phyloP scores from a whole-genome alignment of 2,329 filamentous ascomycete species.

The Monilinia polystroma region DNA sequence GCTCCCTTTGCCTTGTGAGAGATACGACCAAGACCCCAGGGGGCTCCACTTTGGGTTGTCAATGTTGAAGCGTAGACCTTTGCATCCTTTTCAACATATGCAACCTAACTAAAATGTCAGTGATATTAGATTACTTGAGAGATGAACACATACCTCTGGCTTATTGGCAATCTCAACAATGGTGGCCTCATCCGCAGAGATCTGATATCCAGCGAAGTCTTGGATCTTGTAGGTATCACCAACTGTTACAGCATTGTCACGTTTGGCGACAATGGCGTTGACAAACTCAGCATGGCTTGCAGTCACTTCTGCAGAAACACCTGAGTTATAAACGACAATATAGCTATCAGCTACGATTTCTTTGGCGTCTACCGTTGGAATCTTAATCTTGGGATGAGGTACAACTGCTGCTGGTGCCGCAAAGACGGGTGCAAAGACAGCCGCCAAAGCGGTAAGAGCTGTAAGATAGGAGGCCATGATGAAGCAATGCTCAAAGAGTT shows the following conservation, averaged over 20 bases:
- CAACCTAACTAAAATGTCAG: conserved; percentile 30
- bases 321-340: conserved; percentile 64
- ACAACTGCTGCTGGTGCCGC: conserved; percentile 30
- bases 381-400: conserved; percentile 31
- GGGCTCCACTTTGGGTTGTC: conserved; percentile 33
- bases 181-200: conserved; percentile 33
- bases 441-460: conserved; percentile 36
- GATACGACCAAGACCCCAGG: conserved; percentile 41
- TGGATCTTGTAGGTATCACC: conserved; percentile 35
- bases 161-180: conserved; percentile 36
- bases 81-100: conserved; percentile 37
- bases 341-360: conserved; percentile 57
- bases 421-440: conserved; percentile 34
- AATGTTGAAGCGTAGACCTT: conserved; percentile 39
- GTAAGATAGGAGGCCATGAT: conserved; percentile 36
- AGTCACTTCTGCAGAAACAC: conserved; percentile 50
- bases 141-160: conserved; percentile 32
- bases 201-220: conserved; percentile 36
- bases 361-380: conserved; percentile 48
- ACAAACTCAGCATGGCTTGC: conserved; percentile 51
- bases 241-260: conserved; percentile 48
- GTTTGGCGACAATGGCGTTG: conserved; percentile 52
- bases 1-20: conserved; percentile 35
- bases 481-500: conserved; percentile 4
- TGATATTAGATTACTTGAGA: neutral